Evolutionary conservation across 1,139 yeast genomes (phyloP), one percentile per base, ranked within the genome.

Genomic region (Hanseniaspora sp.): DNA sequence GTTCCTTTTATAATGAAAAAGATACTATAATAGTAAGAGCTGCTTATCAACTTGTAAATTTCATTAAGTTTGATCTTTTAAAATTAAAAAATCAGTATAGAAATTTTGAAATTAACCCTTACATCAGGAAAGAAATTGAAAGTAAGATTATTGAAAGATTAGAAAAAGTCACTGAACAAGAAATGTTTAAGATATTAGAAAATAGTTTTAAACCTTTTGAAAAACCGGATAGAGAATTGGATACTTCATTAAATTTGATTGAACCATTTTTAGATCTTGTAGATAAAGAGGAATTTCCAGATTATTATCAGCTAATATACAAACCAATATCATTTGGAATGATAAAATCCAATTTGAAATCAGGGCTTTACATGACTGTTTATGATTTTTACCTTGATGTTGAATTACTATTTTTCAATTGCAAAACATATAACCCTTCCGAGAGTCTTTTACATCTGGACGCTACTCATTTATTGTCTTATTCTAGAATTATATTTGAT

Each of bases 1-100:
- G 90, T 29, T 65, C 69, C 38, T 69, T 75, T 8, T 83, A 79
- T 65, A 83, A 83, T 62, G 83, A 79, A 58, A 73, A 79, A 1
- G 78, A 74, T 18, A 78, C 84, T 55, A 72, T 79, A 67, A 80
- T 83, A 55, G 88, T 82, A 1, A 67, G 69, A 34, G 81, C 80
- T 63, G 79, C 86, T 3, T 65, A 59, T 49, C 70, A 67, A 56
- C 64, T 64, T 51, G 65, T 65, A 13, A 62, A 63, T 46, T 64
- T 59, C 35, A 60, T 67, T 38, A 63, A 66, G 53, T 61, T 61
- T 48, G 69, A 67, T 53, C 61, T 65, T 5, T 48, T 65, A 45
- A 65, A 62, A 49, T 66, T 68, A 17, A 67, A 67, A 48, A 67
- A 67, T 55, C 62, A 63, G 2, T 64, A 63, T 42, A 62, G 65